phyloP scores from a whole-genome alignment of 345 rosid species.

The Salix koriyanagi region DNA sequence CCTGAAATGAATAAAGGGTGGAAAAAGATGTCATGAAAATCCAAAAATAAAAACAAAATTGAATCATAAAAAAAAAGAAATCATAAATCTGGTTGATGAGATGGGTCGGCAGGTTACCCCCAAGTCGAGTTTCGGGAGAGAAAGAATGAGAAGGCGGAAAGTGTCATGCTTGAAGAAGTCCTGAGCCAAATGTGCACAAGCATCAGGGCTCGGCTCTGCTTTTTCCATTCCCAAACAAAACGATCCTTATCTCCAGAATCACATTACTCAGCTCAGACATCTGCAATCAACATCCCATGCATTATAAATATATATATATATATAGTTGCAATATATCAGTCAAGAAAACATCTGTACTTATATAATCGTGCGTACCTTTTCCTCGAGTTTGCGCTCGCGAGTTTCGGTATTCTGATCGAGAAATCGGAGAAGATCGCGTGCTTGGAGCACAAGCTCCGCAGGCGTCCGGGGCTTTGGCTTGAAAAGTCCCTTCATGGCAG shows the following conservation, averaged over 20 bases:
- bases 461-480: constrained; percentile 45
- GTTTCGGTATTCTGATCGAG: constrained; percentile 15
- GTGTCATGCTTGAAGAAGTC: constrained; percentile 82
- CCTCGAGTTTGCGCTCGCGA: constrained; percentile 42
- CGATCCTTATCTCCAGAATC: constrained; percentile 66
- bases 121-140: constrained; percentile 75
- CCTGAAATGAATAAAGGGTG: constrained; percentile 16
- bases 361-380: constrained; percentile 32
- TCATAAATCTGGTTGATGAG: not conserved
- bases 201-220: constrained; percentile 80
- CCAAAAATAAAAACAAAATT: not conserved
- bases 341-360: not conserved
- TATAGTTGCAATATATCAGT: not conserved
- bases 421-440: constrained; percentile 39
- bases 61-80: not conserved
- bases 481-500: constrained; percentile 45
- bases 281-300: constrained; percentile 24
- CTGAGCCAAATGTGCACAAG: constrained; percentile 78
- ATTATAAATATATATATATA: no score
- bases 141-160: constrained; percentile 51
- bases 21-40: not conserved
- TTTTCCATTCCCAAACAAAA: constrained; percentile 87
- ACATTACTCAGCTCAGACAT: constrained; percentile 65
- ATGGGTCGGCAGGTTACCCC: constrained; percentile 43
- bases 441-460: constrained; percentile 35